These are phyloP conservation scores for Aspergillus cejpii DNA, from an alignment of 2,329 filamentous ascomycete species.

Conservation along the genomic window DNA sequence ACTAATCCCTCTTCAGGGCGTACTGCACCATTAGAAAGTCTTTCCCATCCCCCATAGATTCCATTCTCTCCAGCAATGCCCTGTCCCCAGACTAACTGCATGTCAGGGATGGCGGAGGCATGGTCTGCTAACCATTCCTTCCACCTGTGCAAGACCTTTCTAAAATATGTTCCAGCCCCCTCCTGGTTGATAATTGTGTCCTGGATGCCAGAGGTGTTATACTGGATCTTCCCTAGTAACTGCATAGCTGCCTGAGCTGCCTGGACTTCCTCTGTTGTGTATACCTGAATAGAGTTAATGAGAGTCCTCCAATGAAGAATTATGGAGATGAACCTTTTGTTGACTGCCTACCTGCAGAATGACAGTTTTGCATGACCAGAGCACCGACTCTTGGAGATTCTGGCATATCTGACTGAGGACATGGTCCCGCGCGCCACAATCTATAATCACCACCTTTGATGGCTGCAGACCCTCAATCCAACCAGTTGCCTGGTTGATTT, in stretches of 20 bases:
- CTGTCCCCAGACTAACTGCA: conserved; percentile 3
- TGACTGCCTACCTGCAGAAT: conserved; percentile 4
- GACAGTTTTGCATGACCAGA: not conserved
- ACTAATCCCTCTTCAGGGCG: conserved; percentile 7
- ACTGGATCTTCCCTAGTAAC: conserved; percentile 7
- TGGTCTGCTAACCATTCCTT: conserved; percentile 7
- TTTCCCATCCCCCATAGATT: conserved; percentile 6
- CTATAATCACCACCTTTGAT: conserved; percentile 8
- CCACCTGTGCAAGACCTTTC: conserved; percentile 2
- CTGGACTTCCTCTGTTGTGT: conserved; percentile 3
- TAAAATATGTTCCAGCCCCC: conserved; percentile 2
- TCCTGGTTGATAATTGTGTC: conserved; percentile 3
- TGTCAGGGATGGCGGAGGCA: conserved; percentile 2
- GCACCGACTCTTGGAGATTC: not conserved
- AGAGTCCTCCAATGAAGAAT: not conserved
- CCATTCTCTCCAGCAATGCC: conserved; percentile 6
- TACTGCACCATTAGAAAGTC: conserved; percentile 3
- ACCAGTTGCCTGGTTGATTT: not conserved
- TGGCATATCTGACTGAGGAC: not conserved
- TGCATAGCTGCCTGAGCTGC: conserved; percentile 1
- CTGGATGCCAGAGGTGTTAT: conserved; percentile 8
- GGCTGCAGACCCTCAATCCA: conserved; percentile 8
- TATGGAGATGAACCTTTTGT: conserved; percentile 1
- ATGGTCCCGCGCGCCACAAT: conserved; percentile 4
- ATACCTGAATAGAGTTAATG: conserved; percentile 5